Base-by-base conservation (phyloP, 1,284 basidiomycete genomes). In the Cystobasidiaceae sp. region DNA sequence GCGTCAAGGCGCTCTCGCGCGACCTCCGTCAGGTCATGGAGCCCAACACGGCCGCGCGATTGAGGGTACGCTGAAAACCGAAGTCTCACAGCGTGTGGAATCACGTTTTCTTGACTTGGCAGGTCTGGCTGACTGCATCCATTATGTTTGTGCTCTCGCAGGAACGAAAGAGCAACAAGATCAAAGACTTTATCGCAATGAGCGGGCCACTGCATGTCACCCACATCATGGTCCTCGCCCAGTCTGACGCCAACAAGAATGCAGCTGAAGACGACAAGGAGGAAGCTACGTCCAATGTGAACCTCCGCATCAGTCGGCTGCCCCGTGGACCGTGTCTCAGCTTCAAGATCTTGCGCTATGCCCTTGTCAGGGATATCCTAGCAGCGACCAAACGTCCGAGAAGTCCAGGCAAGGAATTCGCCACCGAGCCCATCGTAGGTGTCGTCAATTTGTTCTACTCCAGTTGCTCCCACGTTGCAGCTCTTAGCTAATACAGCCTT, bases 21-120 rank as follows among this genome's bases (percentile, higher is more conserved):
- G 96, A 99, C 78, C 81, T 97, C 73, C 82, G 96, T 72, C 89
- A 90, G 77, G 87, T 96, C 68, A 92, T 99, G 90, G 96, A 98
- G 78, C 96, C 96, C 67, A 93, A 97, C 77, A 99, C 96, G 21
- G 96, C 94, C 5, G 87, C 86, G 67, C 83, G 93, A 54, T 82
- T 99, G 19, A 86, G 81, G 79, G 91, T 93, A 71, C 69, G 84
- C 80, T 56, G 15, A 28, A 49, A 52, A 30, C 23, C 32, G 41
- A n/a, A n/a, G n/a, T n/a, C n/a, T n/a, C n/a, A n/a, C n/a, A n/a
- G n/a, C n/a, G n/a, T n/a, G n/a, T n/a, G n/a, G n/a, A n/a, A n/a
- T n/a, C n/a, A n/a, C n/a, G n/a, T n/a, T n/a, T n/a, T n/a, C n/a
- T n/a, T n/a, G n/a, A n/a, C n/a, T n/a, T n/a, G n/a, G n/a, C n/a